Evolutionary conservation across 441 rosid species (phyloP), one percentile per base, ranked within the genome.

Genomic region (Jatropha podagrica): DNA sequence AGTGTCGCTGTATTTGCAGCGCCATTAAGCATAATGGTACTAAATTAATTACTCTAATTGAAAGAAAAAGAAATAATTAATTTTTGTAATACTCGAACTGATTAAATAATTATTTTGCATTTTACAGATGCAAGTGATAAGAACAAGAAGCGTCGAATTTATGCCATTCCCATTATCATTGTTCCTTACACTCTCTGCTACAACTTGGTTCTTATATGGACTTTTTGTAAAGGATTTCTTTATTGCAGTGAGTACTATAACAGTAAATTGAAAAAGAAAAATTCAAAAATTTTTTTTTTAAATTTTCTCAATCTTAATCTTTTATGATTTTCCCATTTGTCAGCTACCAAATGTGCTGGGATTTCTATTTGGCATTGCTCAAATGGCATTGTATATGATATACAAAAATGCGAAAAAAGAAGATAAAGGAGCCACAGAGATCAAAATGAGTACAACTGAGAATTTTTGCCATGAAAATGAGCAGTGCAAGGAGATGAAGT

Each of bases 321-420:
- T 68, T 17, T 11, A 7, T 71, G 12, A 17, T 23, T 41, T 5
- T 0, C 7, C 32, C n/a, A 13, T 32, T 4, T 27, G 2, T 32
- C 90, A 93, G 96, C 49, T 86, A 52, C 96, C 97, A 65, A 93
- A 90, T 79, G 81, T 87, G 60, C 72, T 89, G 27, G 96, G 97
- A 10, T 88, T 92, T 72, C 13, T 87, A 51, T 79, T 92, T 58
- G 97, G 97, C 65, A 32, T 86, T 56, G 78, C 86, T 55, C 98
- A 94, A 79, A 90, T 94, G 89, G 74, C 85, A 69, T 76, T 94
- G 17, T 94, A 94, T 85, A n/a, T 83, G 44, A 51, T 86, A 40
- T 90, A 89, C 86, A 86, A 78, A 70, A 72, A 83, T 27, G 46
- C 84, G 26, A 79, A 27, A 4, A 83, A 80, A 62, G 62, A 74